phyloP scores from a whole-genome alignment of 129 eudicot species.

The Dittrichia graveolens region DNA sequence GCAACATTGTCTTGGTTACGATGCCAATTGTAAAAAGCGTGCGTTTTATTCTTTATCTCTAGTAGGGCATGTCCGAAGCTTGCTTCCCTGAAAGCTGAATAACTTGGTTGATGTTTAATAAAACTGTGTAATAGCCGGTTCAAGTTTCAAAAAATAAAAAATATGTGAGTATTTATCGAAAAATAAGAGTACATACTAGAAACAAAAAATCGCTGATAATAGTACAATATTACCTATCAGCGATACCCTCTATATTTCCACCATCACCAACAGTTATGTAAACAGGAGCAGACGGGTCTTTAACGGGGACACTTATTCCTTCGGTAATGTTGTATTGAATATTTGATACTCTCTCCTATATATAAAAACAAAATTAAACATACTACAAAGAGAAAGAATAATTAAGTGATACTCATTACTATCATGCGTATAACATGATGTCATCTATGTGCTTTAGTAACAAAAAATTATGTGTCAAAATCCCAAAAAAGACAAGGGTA shows the following conservation, averaged over 20 bases:
- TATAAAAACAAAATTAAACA: background rate
- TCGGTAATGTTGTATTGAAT: conserved; percentile 63
- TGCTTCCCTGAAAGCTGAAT: conserved; percentile 78
- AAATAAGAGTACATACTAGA: background rate
- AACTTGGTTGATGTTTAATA: conserved; percentile 62
- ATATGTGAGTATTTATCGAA: no score
- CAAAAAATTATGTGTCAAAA: no score
- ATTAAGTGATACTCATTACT: background rate
- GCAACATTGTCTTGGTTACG: conserved; percentile 63
- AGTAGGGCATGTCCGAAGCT: conserved; percentile 78
- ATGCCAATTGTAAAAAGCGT: conserved; percentile 74
- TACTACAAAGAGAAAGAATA: background rate
- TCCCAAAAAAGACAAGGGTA: no score
- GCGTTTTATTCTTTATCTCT: conserved; percentile 72
- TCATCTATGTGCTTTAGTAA: no score
- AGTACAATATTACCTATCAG: conserved; percentile 40
- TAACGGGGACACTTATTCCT: conserved; percentile 55
- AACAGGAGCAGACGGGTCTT: conserved; percentile 64
- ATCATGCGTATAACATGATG: no score
- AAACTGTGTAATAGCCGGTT: conserved; percentile 30
- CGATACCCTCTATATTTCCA: conserved; percentile 75
- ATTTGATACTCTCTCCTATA: conserved; percentile 65
- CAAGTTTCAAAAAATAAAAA: conserved; percentile 5
- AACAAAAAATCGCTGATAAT: background rate
- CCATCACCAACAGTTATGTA: conserved; percentile 75